A percentile compares a stretch with the other conserved stretches of the same genome.
These are phyloP conservation scores for Spathaspora gorwiae DNA, from an alignment of 805 yeast species.

Conservation along the genomic window DNA sequence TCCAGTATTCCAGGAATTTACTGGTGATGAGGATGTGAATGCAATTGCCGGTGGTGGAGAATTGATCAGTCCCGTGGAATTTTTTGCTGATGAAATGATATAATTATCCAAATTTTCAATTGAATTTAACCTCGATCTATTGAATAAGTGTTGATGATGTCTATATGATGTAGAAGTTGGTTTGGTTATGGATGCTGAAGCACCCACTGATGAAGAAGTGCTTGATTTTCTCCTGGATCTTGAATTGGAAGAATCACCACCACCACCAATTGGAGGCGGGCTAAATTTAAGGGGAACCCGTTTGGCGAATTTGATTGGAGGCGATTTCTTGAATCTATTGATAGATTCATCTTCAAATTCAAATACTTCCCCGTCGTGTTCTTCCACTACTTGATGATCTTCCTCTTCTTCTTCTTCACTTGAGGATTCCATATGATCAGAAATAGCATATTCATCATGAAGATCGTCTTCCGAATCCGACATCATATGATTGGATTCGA, in stretches of 20 bases:
- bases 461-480: constrained; percentile 30
- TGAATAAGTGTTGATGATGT: constrained; percentile 28
- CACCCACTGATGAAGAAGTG: constrained; percentile 16
- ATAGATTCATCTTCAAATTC: constrained; percentile 23
- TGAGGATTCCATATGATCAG: constrained; percentile 17
- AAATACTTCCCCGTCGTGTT: constrained; percentile 9
- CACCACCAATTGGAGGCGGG: constrained; percentile 28
- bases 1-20: constrained; percentile 15
- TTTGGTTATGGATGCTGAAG: constrained; percentile 5
- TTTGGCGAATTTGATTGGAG: constrained; percentile 40
- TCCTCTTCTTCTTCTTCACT: constrained; percentile 13
- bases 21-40: constrained; percentile 14
- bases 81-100: constrained; percentile 36
- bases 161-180: constrained; percentile 11
- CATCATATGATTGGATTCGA: constrained; percentile 18
- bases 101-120: constrained; percentile 40
- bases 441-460: constrained; percentile 16
- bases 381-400: not conserved
- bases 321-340: constrained; percentile 17
- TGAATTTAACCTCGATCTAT: constrained; percentile 38
- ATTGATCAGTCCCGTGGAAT: constrained; percentile 28
- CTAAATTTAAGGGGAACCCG: constrained; percentile 35
- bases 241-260: constrained; percentile 13
- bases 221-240: constrained; percentile 25
- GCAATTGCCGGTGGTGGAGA: constrained; percentile 27